Conservation (phyloP, 2,329 filamentous ascomycete species). For the Paracamarosporium sp. region DNA sequence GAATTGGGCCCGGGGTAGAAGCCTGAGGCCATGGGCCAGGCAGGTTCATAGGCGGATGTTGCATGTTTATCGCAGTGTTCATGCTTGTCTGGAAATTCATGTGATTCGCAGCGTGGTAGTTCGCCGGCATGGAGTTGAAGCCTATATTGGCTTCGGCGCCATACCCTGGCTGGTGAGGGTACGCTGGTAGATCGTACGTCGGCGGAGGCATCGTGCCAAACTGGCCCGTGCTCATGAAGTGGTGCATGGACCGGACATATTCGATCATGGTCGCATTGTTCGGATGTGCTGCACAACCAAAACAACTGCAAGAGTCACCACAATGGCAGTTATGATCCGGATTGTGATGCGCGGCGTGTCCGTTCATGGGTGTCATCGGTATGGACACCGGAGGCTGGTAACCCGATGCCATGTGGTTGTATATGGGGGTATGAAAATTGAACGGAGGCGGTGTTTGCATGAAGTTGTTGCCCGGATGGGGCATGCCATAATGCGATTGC, state of each 20-base stretch:
- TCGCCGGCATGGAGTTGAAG: constrained; percentile 18
- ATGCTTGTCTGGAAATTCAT: constrained; percentile 31
- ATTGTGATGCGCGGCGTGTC: constrained; percentile 41
- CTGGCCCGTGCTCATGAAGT: constrained; percentile 42
- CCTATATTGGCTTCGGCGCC: constrained; percentile 30
- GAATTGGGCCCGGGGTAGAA: constrained; percentile 21
- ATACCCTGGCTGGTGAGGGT: constrained; percentile 40
- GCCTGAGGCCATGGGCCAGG: constrained; percentile 32
- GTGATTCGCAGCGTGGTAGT: constrained; percentile 27
- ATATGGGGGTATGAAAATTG: constrained; percentile 41
- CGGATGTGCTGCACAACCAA: constrained; percentile 72
- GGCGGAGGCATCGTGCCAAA: constrained; percentile 39
- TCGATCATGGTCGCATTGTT: constrained; percentile 69
- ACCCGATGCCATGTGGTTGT: constrained; percentile 38
- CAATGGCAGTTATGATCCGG: constrained; percentile 64
- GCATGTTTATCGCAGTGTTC: constrained; percentile 22
- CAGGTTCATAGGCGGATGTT: constrained; percentile 20
- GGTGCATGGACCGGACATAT: constrained; percentile 53
- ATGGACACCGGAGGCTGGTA: constrained; percentile 43
- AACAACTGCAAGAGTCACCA: constrained; percentile 70
- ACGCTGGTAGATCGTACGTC: constrained; percentile 43
- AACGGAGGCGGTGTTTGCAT: constrained; percentile 28
- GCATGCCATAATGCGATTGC: constrained; percentile 25
- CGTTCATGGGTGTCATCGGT: constrained; percentile 33
- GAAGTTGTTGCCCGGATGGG: constrained; percentile 20